Conservation (phyloP, 2,329 filamentous ascomycete species). For the Colletotrichum sojae region DNA sequence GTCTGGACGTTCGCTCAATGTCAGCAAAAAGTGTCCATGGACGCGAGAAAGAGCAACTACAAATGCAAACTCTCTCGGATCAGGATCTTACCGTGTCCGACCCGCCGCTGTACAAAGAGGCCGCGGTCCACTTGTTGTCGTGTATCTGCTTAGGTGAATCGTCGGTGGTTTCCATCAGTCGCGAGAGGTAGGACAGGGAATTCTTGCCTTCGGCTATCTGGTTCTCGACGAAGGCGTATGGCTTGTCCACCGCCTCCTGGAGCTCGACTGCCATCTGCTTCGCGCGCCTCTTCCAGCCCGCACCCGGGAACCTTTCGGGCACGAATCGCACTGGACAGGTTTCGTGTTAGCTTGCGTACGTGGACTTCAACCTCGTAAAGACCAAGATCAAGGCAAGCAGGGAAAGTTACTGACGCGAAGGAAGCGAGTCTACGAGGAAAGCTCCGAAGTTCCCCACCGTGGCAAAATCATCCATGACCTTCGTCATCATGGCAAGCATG, state of each 20-base stretch:
- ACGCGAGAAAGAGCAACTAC: too few species aligned
- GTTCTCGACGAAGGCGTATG: conserved; percentile 45
- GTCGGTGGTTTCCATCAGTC: neutral
- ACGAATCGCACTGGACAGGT: conserved; percentile 44
- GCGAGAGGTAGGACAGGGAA: conserved; percentile 18
- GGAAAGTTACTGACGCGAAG: neutral
- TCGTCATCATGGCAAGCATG: neutral
- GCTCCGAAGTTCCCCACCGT: neutral
- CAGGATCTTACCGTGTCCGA: conserved; percentile 32
- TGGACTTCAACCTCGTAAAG: neutral
- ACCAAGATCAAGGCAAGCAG: neutral
- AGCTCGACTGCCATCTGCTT: conserved; percentile 22
- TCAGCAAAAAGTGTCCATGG: too few species aligned
- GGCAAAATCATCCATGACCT: conserved; percentile 8
- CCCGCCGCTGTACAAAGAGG: conserved; percentile 31
- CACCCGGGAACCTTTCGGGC: conserved; percentile 40
- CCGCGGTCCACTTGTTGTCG: conserved; percentile 36
- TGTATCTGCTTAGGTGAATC: neutral
- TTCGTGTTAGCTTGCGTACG: neutral
- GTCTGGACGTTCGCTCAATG: conserved; percentile 38
- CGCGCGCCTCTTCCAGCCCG: conserved; percentile 37
- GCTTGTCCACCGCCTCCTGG: conserved; percentile 12
- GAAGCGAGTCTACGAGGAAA: conserved; percentile 38
- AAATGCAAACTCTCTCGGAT: too few species aligned
- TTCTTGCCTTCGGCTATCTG: conserved; percentile 17